Base-by-base conservation (phyloP, 305 asterid species). In the Stenogyne calaminthoides region DNA sequence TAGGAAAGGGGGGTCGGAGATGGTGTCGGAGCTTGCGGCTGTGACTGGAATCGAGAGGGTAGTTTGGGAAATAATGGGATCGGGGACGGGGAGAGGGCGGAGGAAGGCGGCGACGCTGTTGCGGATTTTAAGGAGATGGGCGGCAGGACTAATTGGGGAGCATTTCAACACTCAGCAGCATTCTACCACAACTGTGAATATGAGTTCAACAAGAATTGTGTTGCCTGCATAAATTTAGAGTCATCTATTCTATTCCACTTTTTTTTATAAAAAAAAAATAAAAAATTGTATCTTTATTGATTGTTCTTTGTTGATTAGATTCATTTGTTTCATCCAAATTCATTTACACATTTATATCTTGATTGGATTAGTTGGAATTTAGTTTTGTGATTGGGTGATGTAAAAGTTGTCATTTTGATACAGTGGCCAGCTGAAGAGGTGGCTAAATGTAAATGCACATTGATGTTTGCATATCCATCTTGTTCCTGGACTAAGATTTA, bases 71-170 rank as follows among this genome's bases (percentile, higher is more conserved):
- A 74, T 88, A 46, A 88, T 94, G 93, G 95, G 97, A 40, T 85
- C 59, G 83, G 98, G 97, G 15, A 87, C 93, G n/a, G 95, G 88
- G 61, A 78, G 98, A 63, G 93, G 74, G 2, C 80, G 92, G 76
- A 79, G 98, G 79, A 94, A 94, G 81, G 97, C 97, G 32, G 90
- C 93, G 9, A 79, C 92, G 1, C 66, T 94, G 91, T 73, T 91
- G 81, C 85, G 96, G 86, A 83, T 91, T 54, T 77, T 94, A 25
- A 87, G 96, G 86, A 90, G 97, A 88, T 94, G 97, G 99, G 97
- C 97, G 0, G 97, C 96, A 7, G 97, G 97, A 2, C 46, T 87
- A 1, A 82, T 86, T 25, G 93, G 83, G 19, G 88, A 81, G 16
- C 84, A 78, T 64, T 72, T 76, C 71, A 54, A 39, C 42, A 58